phyloP scores from a whole-genome alignment of 2,329 filamentous ascomycete species.

The Malbranchea zuffiana region DNA sequence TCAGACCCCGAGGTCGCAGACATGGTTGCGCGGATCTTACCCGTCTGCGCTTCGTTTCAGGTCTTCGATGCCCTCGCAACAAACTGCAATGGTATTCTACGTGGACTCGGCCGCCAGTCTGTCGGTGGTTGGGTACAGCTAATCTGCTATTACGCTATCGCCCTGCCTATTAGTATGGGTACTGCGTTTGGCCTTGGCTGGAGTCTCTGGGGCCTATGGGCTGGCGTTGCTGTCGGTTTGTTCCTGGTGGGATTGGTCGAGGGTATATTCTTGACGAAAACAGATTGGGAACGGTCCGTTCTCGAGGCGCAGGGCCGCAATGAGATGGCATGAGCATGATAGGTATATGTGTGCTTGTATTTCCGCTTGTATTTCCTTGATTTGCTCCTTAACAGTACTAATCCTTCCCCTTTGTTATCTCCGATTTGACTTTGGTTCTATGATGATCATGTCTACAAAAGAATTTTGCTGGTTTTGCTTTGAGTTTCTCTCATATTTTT shows the following conservation, averaged over 20 bases:
- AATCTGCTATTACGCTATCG: conserved; percentile 74
- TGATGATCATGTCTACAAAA: too few species aligned
- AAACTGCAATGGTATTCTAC: conserved; percentile 71
- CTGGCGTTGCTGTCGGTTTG: conserved; percentile 63
- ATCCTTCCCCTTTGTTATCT: too few species aligned
- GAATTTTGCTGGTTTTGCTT: too few species aligned
- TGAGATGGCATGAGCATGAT: conserved; percentile 29
- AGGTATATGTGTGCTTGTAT: too few species aligned
- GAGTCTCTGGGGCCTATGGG: conserved; percentile 73
- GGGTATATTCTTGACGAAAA: conserved; percentile 44
- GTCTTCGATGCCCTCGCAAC: conserved; percentile 73
- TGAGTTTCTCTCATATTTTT: too few species aligned
- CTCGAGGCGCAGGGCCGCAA: conserved; percentile 51
- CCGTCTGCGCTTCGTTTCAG: conserved; percentile 78
- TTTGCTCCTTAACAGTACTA: too few species aligned
- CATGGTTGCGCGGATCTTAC: conserved; percentile 59
- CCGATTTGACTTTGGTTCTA: too few species aligned
- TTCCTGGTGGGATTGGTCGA: conserved; percentile 46
- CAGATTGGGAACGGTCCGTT: conserved; percentile 49
- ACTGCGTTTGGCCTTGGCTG: conserved; percentile 66
- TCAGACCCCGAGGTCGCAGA: conserved; percentile 57
- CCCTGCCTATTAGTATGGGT: conserved; percentile 70
- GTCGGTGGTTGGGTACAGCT: conserved; percentile 84
- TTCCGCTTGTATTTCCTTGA: too few species aligned
- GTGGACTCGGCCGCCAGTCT: conserved; percentile 78